Evolutionary conservation across 139 green algal species (phyloP), one percentile per base, ranked within the genome.

Genomic region (Trebouxia sp.): DNA sequence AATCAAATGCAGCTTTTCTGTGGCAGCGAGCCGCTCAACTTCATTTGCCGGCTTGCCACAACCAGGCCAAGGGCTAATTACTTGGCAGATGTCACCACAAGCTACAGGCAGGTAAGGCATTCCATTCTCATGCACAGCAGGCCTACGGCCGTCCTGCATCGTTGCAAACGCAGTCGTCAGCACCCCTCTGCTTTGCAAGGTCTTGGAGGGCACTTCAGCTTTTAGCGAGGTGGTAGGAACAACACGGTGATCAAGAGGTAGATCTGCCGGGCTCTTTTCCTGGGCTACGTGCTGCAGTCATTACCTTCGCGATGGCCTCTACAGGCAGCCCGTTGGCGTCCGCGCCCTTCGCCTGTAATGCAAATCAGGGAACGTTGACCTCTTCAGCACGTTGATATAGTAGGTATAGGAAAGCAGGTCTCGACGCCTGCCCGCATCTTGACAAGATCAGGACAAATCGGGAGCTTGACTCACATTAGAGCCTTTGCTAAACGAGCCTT

Each of bases 61-160:
- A 39, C 69, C 69, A 28, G 69, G 69, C 69, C 69, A 77, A n/a
- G 69, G 69, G 7, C 69, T 77, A 26, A 77, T 32, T 22, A 77
- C 42, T 41, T 56, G 26, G 26, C 69, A 77, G 41, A 72, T 72
- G 32, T 72, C 32, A 10, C 62, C 62, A 45, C 62, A 72, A 12
- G 62, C 62, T 35, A 42, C 62, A 9, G 62, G 62, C 62, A 72
- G 35, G 1, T 43, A 72, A 39, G 62, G 62, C 32, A 30, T 72
- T 32, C 37, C 62, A 30, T 72, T 35, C 47, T 53, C 14, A 6
- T 53, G 47, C 47, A n/a, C n/a, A n/a, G n/a, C n/a, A n/a, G n/a
- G n/a, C n/a, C n/a, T n/a, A n/a, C n/a, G n/a, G n/a, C n/a, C n/a
- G n/a, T n/a, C n/a, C n/a, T n/a, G n/a, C n/a, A n/a, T n/a, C n/a